These are phyloP conservation scores for Camptophora hylomeconis DNA, from an alignment of 2,329 filamentous ascomycete genomes.

Conservation along the genomic window DNA sequence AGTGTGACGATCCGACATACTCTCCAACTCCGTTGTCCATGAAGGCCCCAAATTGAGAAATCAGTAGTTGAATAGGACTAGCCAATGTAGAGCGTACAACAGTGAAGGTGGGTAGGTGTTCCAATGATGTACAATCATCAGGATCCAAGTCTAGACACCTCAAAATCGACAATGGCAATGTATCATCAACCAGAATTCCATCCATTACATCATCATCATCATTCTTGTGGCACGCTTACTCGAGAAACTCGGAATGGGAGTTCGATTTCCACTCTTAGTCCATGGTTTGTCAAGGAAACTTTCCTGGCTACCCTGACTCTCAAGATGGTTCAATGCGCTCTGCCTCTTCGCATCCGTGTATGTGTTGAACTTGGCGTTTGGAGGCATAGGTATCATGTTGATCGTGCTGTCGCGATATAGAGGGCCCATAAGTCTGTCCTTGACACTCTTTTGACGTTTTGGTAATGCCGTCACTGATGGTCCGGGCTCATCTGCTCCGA, in stretches of 20 bases:
- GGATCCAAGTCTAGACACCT: too few relatives aligned
- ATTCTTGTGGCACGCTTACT: slow-evolving; percentile 18
- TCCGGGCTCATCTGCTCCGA: slow-evolving; percentile 10
- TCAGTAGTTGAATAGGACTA: too few relatives aligned
- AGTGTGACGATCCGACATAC: too few relatives aligned
- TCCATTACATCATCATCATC: slow-evolving; percentile 19
- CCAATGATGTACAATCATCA: too few relatives aligned
- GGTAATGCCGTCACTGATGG: slow-evolving; percentile 9
- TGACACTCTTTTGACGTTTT: slow-evolving; percentile 16
- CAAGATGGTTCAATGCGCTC: too few relatives aligned
- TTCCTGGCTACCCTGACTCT: slow-evolving; percentile 8
- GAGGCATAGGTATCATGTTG: slow-evolving; percentile 14
- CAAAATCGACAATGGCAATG: too few relatives aligned
- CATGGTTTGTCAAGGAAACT: slow-evolving; percentile 14
- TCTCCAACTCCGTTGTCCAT: too few relatives aligned
- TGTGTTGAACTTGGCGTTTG: slow-evolving; percentile 5
- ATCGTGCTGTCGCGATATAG: slow-evolving; percentile 17
- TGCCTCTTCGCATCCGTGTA: too few relatives aligned
- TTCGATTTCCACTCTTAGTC: slow-evolving; percentile 12
- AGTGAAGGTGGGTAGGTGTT: too few relatives aligned
- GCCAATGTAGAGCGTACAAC: too few relatives aligned
- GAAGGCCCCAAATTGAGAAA: too few relatives aligned
- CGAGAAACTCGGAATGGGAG: slow-evolving; percentile 16
- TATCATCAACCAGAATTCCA: too few relatives aligned
- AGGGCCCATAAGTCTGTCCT: slow-evolving; percentile 17